Evolutionary conservation across 305 asterid genomes (phyloP), one percentile per base, ranked within the genome.

Genomic region (Fraxinus greggii): DNA sequence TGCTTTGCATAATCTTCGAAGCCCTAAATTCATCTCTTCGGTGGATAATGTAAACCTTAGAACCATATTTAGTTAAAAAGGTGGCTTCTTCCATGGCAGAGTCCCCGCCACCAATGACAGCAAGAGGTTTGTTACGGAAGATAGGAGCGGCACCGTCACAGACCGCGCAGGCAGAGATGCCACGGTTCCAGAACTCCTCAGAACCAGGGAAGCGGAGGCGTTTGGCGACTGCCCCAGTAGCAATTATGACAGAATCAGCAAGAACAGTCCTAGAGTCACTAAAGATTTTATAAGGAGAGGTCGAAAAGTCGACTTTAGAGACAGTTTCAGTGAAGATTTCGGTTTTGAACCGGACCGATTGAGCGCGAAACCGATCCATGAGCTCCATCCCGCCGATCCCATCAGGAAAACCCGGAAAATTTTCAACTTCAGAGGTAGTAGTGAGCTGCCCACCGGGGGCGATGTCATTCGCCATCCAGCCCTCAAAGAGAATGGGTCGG

Each of bases 11-110:
- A 13, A 94, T 93, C 90, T 95, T 95, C 0, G 99, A 95, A 33
- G 99, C 99, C 87, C 97, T 78, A 80, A 95, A 95, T 77, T 92
- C 97, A 42, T 82, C 86, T 85, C 99, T 93, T 26, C 99, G 79
- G 67, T 93, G 98, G 51, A 95, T 91, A 54, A 94, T 92, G 78
- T 93, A 94, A 72, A 95, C 97, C 84, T 91, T 92, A 19, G 97
- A 92, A 19, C 95, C 98, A 83, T 92, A 95, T 75, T 95, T 95
- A 5, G 99, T 94, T 61, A 95, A 78, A 59, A 93, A 95, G 19
- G 87, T 94, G 10, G 99, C 98, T 83, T 95, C 98, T 84, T 95
- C 99, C 98, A 94, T 95, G 0, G 99, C 98, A 3, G 99, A 94
- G 89, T 95, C 98, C 5, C 99, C 99, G 7, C 99, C 99, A 21